Percentiles rank a stretch among this genome's conserved stretches.
Conservation (phyloP, 768 basidiomycete species). For the Tylopilus balloui region DNA sequence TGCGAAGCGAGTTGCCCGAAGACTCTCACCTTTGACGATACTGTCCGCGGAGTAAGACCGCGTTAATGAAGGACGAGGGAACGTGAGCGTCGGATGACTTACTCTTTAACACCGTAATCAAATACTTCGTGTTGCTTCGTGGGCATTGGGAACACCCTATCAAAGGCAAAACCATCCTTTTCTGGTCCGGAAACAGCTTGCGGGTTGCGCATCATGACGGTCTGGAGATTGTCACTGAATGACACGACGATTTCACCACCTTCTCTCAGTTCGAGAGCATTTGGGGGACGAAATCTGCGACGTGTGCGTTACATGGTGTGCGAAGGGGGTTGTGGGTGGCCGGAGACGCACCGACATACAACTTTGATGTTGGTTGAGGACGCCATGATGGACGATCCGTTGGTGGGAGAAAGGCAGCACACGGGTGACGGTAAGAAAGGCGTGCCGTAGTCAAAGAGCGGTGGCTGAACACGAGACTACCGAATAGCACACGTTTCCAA, state of each 20-base stretch:
- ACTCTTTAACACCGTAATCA: constrained; percentile 98
- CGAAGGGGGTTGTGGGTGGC: constrained; percentile 2
- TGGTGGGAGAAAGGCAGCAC: constrained; percentile 12
- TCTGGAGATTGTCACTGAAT: constrained; percentile 83
- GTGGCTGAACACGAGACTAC: constrained; percentile 29
- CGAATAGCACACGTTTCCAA: too few species aligned
- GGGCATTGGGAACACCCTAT: constrained; percentile 90
- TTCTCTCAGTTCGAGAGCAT: constrained; percentile 84
- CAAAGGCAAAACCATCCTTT: constrained; percentile 97
- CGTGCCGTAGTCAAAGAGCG: constrained; percentile 24
- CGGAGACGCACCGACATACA: constrained; percentile 85
- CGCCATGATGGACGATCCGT: constrained; percentile 51
- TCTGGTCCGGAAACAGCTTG: constrained; percentile 76
- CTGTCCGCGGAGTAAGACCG: constrained; percentile 35
- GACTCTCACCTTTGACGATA: constrained; percentile 77
- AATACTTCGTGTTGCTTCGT: constrained; percentile 93
- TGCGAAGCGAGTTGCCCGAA: constrained; percentile 1
- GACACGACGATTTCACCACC: constrained; percentile 86
- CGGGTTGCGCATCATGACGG: constrained; percentile 73
- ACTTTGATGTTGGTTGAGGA: constrained; percentile 93
- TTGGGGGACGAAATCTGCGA: constrained; percentile 88
- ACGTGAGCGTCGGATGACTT: constrained; percentile 32
- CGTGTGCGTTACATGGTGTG: constrained; percentile 2
- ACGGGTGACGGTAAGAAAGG: constrained; percentile 10
- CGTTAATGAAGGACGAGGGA: constrained; percentile 15